These are phyloP conservation scores for Pythium diclinum DNA, from an alignment of 352 stramenopile species.

Conservation along the genomic window DNA sequence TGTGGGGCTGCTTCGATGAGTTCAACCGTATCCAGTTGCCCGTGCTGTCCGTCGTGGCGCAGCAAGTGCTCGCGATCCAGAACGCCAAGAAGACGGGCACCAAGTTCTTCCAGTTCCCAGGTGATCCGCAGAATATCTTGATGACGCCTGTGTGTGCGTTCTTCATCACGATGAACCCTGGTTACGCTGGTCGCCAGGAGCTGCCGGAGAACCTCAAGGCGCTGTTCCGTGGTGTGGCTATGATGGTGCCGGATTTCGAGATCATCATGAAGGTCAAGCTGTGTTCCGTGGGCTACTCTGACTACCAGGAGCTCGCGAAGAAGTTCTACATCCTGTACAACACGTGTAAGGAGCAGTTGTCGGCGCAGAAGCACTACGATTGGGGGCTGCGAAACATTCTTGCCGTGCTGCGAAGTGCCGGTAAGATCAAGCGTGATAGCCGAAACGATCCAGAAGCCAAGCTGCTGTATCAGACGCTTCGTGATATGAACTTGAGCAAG, in stretches of 20 bases:
- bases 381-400: slow-evolving; percentile 91
- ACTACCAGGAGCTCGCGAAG: slow-evolving; percentile 90
- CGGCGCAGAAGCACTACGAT: slow-evolving; percentile 92
- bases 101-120: slow-evolving; percentile 97
- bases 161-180: slow-evolving; percentile 99
- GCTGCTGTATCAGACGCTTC: slow-evolving; percentile 86
- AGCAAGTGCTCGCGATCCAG: slow-evolving; percentile 97
- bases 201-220: slow-evolving; percentile 98
- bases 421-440: slow-evolving; percentile 91
- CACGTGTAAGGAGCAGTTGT: slow-evolving; percentile 91
- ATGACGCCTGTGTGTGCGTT: slow-evolving; percentile 95
- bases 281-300: slow-evolving; percentile 92
- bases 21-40: slow-evolving; percentile 97
- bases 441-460: slow-evolving; percentile 86
- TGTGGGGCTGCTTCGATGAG: slow-evolving; percentile 98
- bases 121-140: slow-evolving; percentile 96
- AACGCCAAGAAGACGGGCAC: slow-evolving; percentile 96
- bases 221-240: slow-evolving; percentile 86
- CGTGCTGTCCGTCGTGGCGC: slow-evolving; percentile 96
- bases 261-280: slow-evolving; percentile 97
- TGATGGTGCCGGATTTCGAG: slow-evolving; percentile 93
- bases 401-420: slow-evolving; percentile 82
- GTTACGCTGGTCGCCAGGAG: slow-evolving; percentile 97
- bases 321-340: slow-evolving; percentile 93
- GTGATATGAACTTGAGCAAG: slow-evolving; percentile 99